Evolutionary conservation across 2,329 filamentous ascomycete species (phyloP).

Genomic region (Amauroascus verrucosus): DNA sequence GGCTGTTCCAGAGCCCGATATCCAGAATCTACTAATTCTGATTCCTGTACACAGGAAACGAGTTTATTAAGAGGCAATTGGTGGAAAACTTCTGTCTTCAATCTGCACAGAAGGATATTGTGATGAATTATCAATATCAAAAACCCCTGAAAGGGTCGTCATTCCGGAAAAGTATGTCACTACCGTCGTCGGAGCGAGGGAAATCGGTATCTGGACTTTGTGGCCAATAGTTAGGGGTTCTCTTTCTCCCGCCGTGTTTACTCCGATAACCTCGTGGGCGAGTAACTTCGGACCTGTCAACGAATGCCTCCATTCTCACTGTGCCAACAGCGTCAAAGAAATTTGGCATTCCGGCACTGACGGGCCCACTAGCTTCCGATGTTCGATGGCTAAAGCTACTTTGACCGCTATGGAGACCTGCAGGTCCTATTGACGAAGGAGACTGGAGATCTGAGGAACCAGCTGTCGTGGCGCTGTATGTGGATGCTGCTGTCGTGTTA

Average conservation of each 20-base stretch:
- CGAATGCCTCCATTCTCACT: slow-evolving; percentile 94
- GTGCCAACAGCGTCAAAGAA: slow-evolving; percentile 87
- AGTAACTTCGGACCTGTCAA: slow-evolving; percentile 43
- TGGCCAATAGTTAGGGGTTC: slow-evolving; percentile 27
- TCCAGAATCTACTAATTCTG: neutral
- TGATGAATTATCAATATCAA: slow-evolving; percentile 19
- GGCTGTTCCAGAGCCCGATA: neutral
- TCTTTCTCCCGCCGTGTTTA: slow-evolving; percentile 22
- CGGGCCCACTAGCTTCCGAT: slow-evolving; percentile 41
- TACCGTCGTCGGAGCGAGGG: slow-evolving; percentile 28
- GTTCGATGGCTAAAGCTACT: slow-evolving; percentile 44
- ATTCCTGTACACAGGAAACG: too few relatives aligned
- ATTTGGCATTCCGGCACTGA: slow-evolving; percentile 39
- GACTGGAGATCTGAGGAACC: slow-evolving; percentile 52
- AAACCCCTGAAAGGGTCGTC: slow-evolving; percentile 42
- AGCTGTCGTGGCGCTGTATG: slow-evolving; percentile 46
- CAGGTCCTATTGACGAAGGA: slow-evolving; percentile 20
- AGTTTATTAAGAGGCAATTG: too few relatives aligned
- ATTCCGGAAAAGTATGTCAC: slow-evolving; percentile 31
- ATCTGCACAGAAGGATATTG: neutral
- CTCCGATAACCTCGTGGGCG: slow-evolving; percentile 21
- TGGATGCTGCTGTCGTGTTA: slow-evolving; percentile 30
- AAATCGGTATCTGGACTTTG: slow-evolving; percentile 28
- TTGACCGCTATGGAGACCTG: slow-evolving; percentile 27
- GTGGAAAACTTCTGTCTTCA: too few relatives aligned